Base-by-base conservation (phyloP, 192 early-diverging fungal species). In the Podila epicladia region DNA sequence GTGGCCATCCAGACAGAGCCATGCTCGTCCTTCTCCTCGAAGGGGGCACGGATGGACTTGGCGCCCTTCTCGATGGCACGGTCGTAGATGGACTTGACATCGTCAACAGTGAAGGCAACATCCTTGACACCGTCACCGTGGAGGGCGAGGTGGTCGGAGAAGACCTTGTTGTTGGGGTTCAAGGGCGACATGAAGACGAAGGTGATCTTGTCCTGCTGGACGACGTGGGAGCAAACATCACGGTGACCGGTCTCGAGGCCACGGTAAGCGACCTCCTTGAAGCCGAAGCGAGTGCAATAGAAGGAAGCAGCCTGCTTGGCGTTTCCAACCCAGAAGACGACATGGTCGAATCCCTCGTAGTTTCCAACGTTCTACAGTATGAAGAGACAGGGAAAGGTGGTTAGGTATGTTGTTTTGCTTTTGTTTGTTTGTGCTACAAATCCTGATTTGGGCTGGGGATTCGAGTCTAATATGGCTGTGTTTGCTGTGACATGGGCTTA, bases 41-140 rank as follows among this genome's bases (percentile, higher is more conserved):
- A 89, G 9, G 98, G 97, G 41, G 88, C 91, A 22, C 86, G 87
- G 50, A 98, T 87, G 13, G 92, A 87, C 72, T 82, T 90, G 51
- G 97, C 98, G 64, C 98, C 98, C 70, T 94, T 90, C 58, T 87
- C 87, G 15, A 99, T 90, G 12, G 96, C 96, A 71, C 91, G 85
- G 63, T 82, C 68, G 85, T 91, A 98, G 82, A 96, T 91, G 71
- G 90, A 88, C 57, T 91, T 87, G 60, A 85, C 90, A 71, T 98
- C 88, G 76, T 95, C 93, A 19, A 98, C 97, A 17, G 92, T 90
- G 79, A 98, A 98, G 22, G 97, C 96, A 38, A 99, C 93, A 87
- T 99, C 95, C 84, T 95, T 95, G 74, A 97, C 95, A 67, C 93
- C 96, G 74, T 99, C 97, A 82, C 97, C 97, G 86, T 97, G 96